Percentiles rank a stretch among this genome's conserved stretches.
phyloP scores from a whole-genome alignment of 371 early-diverging fungal species.

The Rhizopus arrhizus region DNA sequence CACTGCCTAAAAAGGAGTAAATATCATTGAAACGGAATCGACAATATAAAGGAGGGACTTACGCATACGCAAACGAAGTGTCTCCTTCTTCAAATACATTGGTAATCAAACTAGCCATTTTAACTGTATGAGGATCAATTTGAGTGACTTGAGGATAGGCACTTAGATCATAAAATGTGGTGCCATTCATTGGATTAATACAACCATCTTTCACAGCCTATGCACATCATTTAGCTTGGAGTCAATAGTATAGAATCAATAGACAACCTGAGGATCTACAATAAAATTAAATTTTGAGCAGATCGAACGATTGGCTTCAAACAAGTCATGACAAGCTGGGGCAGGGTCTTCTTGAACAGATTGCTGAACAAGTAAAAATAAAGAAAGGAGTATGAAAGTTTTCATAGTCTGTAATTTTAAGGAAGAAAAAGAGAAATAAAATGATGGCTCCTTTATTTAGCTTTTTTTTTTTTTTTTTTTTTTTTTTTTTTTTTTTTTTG shows the following conservation, averaged over 20 bases:
- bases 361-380: not conserved
- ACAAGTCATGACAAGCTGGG: constrained; percentile 15
- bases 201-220: constrained; percentile 26
- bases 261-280: constrained; percentile 19
- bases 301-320: constrained; percentile 9
- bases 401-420: too few species aligned
- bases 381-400: too few species aligned
- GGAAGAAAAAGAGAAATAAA: too few species aligned
- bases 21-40: not conserved
- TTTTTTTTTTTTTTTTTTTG: too few species aligned
- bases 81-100: constrained; percentile 48
- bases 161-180: constrained; percentile 35
- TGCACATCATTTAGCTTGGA: not conserved
- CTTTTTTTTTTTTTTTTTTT: too few species aligned
- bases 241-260: not conserved
- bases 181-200: constrained; percentile 25
- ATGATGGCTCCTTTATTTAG: too few species aligned
- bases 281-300: constrained; percentile 31
- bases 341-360: not conserved
- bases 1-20: constrained; percentile 25
- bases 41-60: constrained; percentile 3
- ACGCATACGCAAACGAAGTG: constrained; percentile 39
- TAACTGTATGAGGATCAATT: constrained; percentile 15
- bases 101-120: constrained; percentile 40
- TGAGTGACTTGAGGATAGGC: constrained; percentile 23